Evolutionary conservation across 2,329 filamentous ascomycete genomes (phyloP), one percentile per base, ranked within the genome.

Genomic region (Bipolaris oryzae): DNA sequence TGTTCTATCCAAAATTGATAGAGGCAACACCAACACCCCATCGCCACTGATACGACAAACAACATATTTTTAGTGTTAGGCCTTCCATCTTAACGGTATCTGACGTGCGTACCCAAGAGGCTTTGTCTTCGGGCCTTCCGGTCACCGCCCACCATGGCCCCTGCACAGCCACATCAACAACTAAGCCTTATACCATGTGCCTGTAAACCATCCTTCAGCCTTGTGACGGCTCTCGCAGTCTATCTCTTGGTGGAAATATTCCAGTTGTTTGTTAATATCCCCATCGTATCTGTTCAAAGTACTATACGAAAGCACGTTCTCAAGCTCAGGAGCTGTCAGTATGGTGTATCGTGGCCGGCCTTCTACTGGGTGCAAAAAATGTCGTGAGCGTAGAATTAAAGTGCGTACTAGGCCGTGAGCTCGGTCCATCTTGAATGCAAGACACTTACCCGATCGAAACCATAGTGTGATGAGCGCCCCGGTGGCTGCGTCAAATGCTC

Each of bases 301-400:
- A 25, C 15, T 25, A 25, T 16, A 21, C 7, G 9, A 42, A 10
- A n/a, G 21, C 39, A 5, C 20, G 16, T 23, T 42, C 5, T 25
- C 13, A 16, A 25, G 21, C 13, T 2, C 18, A 3, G 1, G n/a
- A 5, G 20, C 31, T n/a, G 15, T 34, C 47, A 66, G 13, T 16
- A 75, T 75, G 72, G 71, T 75, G 2, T 75, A 74, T 51, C 64
- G 72, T 16, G 72, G 72, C 7, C 67, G 64, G 16, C 72, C 72
- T 1, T 74, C 70, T 7, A 74, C 70, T 11, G 72, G 71, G 5
- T 74, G 72, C 48, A 66, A 65, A 45, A 73, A 62, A 46, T 79
- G 77, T 61, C 71, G 76, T n/a, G 69, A 77, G 47, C 71, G 76
- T 44, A 79, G 78, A 57, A 71, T 78, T 41, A 77, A 76, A 66